phyloP scores from a whole-genome alignment of 805 yeast species.

The Teunomyces cretensis region DNA sequence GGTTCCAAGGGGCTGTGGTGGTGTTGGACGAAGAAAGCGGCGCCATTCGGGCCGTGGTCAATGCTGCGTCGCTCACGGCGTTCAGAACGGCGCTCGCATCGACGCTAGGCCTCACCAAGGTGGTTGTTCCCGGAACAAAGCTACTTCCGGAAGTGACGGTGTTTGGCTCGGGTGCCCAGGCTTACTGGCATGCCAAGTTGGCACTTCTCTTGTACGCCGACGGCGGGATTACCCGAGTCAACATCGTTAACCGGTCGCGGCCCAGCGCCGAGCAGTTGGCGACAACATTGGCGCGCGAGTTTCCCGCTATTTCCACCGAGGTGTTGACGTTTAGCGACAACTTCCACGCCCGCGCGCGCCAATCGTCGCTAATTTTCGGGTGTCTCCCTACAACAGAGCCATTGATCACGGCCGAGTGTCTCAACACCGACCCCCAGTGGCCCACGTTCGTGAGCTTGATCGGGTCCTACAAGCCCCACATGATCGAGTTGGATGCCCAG shows the following conservation, averaged over 20 bases:
- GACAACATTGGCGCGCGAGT: constrained; percentile 22
- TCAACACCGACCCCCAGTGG: constrained; percentile 25
- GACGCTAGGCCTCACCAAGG: constrained; percentile 44
- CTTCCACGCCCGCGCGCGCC: constrained; percentile 25
- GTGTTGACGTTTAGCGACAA: constrained; percentile 19
- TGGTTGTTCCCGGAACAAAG: constrained; percentile 19
- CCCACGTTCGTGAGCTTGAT: constrained; percentile 52
- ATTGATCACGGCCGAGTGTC: constrained; percentile 32
- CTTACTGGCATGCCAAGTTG: constrained; percentile 59
- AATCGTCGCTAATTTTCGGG: constrained; percentile 52
- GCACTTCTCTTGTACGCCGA: constrained; percentile 40
- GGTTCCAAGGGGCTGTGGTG: constrained; percentile 58
- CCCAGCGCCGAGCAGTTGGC: constrained; percentile 38
- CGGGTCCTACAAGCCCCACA: constrained; percentile 67
- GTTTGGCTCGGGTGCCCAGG: constrained; percentile 66
- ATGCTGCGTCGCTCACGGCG: constrained; percentile 61
- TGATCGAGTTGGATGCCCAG: constrained; percentile 58
- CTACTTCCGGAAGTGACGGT: constrained; percentile 34
- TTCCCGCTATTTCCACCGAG: constrained; percentile 18
- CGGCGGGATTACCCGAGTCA: constrained; percentile 34
- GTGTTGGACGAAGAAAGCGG: constrained; percentile 54
- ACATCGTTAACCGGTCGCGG: constrained; percentile 45
- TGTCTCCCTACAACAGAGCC: constrained; percentile 60
- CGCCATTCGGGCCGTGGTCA: constrained; percentile 49
- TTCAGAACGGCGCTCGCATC: constrained; percentile 66